Evolutionary conservation across 2,329 filamentous ascomycete genomes (phyloP).

Genomic region (Diaporthe capsici): DNA sequence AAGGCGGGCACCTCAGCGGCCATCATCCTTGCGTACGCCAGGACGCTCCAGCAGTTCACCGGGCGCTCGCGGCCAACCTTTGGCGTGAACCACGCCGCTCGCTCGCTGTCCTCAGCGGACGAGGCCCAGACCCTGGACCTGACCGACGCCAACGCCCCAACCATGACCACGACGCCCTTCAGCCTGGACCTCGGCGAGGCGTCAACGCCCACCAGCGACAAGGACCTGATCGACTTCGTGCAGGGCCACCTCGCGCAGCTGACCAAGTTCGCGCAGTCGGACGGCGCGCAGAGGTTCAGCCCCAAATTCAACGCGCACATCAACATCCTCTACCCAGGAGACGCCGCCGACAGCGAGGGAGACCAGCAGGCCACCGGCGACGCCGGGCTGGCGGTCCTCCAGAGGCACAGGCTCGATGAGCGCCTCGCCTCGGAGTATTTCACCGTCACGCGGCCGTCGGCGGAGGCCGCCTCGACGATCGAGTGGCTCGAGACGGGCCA

Average conservation of each 20-base stretch:
- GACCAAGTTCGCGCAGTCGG: slow-evolving; percentile 42
- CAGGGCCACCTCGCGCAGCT: slow-evolving; percentile 41
- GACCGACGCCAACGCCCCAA: slow-evolving; percentile 24
- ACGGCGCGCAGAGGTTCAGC: slow-evolving; percentile 33
- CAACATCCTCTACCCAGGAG: slow-evolving; percentile 41
- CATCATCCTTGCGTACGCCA: slow-evolving; percentile 40
- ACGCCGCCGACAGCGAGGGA: not conserved
- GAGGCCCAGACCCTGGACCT: slow-evolving; percentile 38
- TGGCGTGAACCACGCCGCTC: slow-evolving; percentile 40
- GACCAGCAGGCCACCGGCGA: not conserved
- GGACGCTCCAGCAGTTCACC: slow-evolving; percentile 35
- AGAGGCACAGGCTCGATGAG: slow-evolving; percentile 41
- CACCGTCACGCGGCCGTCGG: slow-evolving; percentile 34
- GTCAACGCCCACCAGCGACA: not conserved
- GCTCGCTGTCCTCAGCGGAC: slow-evolving; percentile 40
- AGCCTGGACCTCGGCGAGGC: not conserved
- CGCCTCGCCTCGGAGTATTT: slow-evolving; percentile 42
- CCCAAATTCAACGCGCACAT: slow-evolving; percentile 41
- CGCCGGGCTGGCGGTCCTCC: slow-evolving; percentile 17
- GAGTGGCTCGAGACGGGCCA: slow-evolving; percentile 36
- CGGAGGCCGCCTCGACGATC: not conserved
- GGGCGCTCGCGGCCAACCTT: slow-evolving; percentile 39
- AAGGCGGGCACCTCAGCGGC: slow-evolving; percentile 36
- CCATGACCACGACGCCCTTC: slow-evolving; percentile 30
- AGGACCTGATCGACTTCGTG: slow-evolving; percentile 27